Percentiles rank a stretch among this genome's conserved stretches.
phyloP scores from a whole-genome alignment of 2,329 filamentous ascomycete genomes.

The Epichloe baconii region DNA sequence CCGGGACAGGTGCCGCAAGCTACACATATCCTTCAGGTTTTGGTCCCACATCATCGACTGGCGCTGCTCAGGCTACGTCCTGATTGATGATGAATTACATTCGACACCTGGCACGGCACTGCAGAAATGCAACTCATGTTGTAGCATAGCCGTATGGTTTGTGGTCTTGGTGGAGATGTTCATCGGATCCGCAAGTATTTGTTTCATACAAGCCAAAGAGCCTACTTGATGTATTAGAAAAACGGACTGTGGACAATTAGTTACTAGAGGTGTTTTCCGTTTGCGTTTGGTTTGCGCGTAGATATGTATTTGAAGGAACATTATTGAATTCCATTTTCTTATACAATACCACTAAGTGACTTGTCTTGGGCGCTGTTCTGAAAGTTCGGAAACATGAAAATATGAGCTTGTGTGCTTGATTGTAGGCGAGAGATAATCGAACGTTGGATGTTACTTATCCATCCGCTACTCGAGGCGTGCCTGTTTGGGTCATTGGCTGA shows the following conservation, averaged over 20 bases:
- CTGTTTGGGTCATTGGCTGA: too few species aligned
- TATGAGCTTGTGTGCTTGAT: too few species aligned
- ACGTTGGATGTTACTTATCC: too few species aligned
- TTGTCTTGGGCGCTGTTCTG: too few species aligned
- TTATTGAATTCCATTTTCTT: background rate
- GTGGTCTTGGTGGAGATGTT: background rate
- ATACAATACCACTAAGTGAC: too few species aligned
- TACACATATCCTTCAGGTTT: conserved; percentile 6
- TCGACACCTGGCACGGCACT: too few species aligned
- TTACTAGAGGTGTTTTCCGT: background rate
- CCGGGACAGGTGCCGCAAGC: conserved; percentile 28
- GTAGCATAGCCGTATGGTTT: background rate
- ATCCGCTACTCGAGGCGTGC: too few species aligned
- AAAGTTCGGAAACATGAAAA: too few species aligned
- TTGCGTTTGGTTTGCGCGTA: background rate
- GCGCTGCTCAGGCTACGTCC: background rate
- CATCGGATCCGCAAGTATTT: background rate
- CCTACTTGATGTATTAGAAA: background rate
- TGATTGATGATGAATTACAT: background rate
- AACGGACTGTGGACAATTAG: background rate
- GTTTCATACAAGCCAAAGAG: background rate
- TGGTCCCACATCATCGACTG: conserved; percentile 1
- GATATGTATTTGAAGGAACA: background rate
- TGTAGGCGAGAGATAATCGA: too few species aligned
- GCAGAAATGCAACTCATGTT: background rate